Percentiles rank a stretch among this genome's conserved stretches.
These are phyloP conservation scores for Pseudocercospora crystallina DNA, from an alignment of 2,329 filamentous ascomycete genomes.

Conservation along the genomic window DNA sequence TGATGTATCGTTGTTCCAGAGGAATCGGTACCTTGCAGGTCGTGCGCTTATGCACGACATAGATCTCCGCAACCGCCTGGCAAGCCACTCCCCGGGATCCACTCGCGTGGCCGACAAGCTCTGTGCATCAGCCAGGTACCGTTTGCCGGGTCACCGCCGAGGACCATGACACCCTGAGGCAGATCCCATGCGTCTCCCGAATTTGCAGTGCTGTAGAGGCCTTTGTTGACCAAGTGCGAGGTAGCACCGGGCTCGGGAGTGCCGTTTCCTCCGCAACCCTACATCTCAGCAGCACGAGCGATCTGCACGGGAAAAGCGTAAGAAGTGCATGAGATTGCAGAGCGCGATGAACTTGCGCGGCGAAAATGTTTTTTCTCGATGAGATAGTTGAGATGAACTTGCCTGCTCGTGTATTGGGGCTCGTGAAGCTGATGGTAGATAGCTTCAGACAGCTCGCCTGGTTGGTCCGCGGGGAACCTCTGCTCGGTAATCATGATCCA, in stretches of 20 bases:
- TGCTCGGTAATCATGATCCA: too few species aligned
- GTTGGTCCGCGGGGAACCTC: too few species aligned
- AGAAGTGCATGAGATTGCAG: too few species aligned
- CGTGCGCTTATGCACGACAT: conserved; percentile 13
- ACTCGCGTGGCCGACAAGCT: conserved; percentile 13
- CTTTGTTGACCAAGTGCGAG: too few species aligned
- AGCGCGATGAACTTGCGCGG: too few species aligned
- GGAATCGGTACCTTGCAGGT: conserved; percentile 12
- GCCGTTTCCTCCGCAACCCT: background rate
- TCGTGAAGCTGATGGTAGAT: too few species aligned
- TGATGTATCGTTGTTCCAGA: background rate
- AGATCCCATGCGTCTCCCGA: background rate
- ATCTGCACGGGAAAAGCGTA: too few species aligned
- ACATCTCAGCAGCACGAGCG: too few species aligned
- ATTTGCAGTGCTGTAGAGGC: too few species aligned
- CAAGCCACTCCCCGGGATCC: conserved; percentile 9
- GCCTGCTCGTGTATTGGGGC: background rate
- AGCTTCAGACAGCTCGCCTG: too few species aligned
- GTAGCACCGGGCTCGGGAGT: background rate
- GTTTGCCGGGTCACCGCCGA: conserved; percentile 12
- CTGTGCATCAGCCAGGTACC: conserved; percentile 14
- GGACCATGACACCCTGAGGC: background rate
- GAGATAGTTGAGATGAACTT: background rate
- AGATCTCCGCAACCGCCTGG: conserved; percentile 5
- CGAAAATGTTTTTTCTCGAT: background rate